Percentiles rank a stretch among this genome's conserved stretches.
phyloP scores from a whole-genome alignment of 768 basidiomycete genomes.

The Tulasnella sp. region DNA sequence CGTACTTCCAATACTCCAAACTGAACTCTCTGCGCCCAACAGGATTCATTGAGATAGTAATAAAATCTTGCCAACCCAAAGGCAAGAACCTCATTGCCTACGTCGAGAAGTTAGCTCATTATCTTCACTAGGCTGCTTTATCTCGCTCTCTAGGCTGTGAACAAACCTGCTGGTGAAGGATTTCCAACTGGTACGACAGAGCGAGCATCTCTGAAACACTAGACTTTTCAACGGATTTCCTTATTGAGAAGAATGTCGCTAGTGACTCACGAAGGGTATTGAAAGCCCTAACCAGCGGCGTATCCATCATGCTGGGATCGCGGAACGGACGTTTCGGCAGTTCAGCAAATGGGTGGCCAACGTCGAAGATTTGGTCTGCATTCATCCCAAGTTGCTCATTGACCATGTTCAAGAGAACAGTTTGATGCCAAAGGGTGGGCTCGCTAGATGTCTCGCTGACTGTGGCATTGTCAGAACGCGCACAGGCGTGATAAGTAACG shows the following conservation, averaged over 20 bases:
- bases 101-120: background rate
- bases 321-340: slow-evolving; percentile 37
- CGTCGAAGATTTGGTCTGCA: slow-evolving; percentile 10
- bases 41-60: slow-evolving; percentile 58
- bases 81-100: slow-evolving; percentile 64
- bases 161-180: slow-evolving; percentile 65
- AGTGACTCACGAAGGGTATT: slow-evolving; percentile 79
- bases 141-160: background rate
- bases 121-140: background rate
- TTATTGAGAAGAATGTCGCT: background rate
- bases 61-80: slow-evolving; percentile 76
- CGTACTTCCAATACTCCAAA: slow-evolving; percentile 82
- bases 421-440: slow-evolving; percentile 20
- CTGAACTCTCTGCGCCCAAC: slow-evolving; percentile 52
- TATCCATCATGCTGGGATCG: slow-evolving; percentile 36
- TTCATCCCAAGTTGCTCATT: slow-evolving; percentile 20
- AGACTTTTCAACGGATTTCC: slow-evolving; percentile 11
- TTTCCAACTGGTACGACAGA: slow-evolving; percentile 84
- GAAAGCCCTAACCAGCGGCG: slow-evolving; percentile 74
- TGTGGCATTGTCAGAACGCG: too few species aligned
- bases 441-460: slow-evolving; percentile 19
- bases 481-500: too few species aligned
- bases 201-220: slow-evolving; percentile 71
- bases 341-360: background rate
- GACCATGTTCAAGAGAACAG: slow-evolving; percentile 20